Conservation (phyloP, 352 stramenopile species). For the Achlya hypogyna region DNA sequence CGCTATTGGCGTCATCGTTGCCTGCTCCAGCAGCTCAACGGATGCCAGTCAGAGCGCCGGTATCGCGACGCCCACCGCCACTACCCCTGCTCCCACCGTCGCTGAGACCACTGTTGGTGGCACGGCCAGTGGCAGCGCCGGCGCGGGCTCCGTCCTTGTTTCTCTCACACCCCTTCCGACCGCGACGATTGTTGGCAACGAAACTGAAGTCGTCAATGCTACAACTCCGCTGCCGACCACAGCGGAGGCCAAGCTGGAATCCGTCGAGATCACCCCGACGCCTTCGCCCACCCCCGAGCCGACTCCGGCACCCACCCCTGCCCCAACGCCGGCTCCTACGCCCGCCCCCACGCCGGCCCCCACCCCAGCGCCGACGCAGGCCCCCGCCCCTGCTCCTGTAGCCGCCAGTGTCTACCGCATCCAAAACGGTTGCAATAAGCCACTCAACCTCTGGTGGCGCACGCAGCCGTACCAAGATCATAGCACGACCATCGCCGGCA, state of each 20-base stretch:
- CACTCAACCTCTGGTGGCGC: constrained; percentile 13
- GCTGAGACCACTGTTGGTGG: constrained; percentile 1
- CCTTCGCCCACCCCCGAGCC: not conserved
- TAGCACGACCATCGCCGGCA: not conserved
- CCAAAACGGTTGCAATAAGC: constrained; percentile 16
- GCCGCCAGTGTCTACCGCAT: constrained; percentile 6
- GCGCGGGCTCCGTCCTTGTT: not conserved
- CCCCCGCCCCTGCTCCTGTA: not conserved
- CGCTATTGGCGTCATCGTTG: constrained; percentile 15
- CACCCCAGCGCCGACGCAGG: constrained; percentile 1
- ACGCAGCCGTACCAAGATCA: constrained; percentile 3
- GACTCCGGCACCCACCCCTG: constrained; percentile 3
- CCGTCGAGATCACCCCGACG: not conserved
- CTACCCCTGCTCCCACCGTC: not conserved
- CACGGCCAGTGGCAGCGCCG: not conserved
- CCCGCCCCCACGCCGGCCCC: constrained; percentile 8
- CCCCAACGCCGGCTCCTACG: not conserved
- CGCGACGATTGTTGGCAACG: not conserved
- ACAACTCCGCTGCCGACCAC: constrained; percentile 5
- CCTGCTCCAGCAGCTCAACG: not conserved
- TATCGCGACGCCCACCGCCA: not conserved
- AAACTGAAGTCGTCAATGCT: not conserved
- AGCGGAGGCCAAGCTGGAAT: not conserved
- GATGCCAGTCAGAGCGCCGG: not conserved
- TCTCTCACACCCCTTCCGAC: not conserved